Percentiles rank a stretch among this genome's conserved stretches.
Evolutionary conservation across 202 grass and related monocot species (phyloP).

Genomic region (Musa balbisiana): DNA sequence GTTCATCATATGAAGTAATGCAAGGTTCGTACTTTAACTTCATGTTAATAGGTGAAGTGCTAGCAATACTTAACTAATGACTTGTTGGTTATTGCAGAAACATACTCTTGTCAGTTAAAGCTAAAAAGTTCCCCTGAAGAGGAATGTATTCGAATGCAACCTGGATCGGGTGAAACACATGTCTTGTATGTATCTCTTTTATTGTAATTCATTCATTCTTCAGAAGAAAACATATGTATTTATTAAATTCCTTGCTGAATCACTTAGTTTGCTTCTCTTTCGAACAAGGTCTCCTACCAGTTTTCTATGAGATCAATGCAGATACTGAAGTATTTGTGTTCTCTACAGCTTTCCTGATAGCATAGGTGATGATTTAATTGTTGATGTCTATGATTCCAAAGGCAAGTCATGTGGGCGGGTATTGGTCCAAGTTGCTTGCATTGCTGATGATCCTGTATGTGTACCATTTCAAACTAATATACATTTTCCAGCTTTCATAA

Average conservation of each 20-base stretch:
- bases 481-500: neutral
- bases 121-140: slow-evolving; percentile 87
- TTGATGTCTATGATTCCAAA: slow-evolving; percentile 90
- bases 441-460: slow-evolving; percentile 86
- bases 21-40: slow-evolving; percentile 51
- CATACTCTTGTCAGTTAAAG: slow-evolving; percentile 74
- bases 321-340: neutral
- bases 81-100: slow-evolving; percentile 50
- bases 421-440: slow-evolving; percentile 77
- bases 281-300: neutral
- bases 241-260: neutral
- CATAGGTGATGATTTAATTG: slow-evolving; percentile 89
- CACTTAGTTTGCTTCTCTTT: neutral
- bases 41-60: neutral
- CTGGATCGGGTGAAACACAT: slow-evolving; percentile 94
- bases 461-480: neutral
- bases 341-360: slow-evolving; percentile 94
- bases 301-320: neutral
- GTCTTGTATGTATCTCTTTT: slow-evolving; percentile 64
- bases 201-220: slow-evolving; percentile 12
- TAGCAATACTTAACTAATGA: slow-evolving; percentile 27
- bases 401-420: slow-evolving; percentile 71
- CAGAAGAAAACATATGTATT: neutral
- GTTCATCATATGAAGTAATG: slow-evolving; percentile 60
- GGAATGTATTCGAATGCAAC: slow-evolving; percentile 68